These are phyloP conservation scores for Candida oleophila DNA, from an alignment of 805 yeast genomes.

Conservation along the genomic window DNA sequence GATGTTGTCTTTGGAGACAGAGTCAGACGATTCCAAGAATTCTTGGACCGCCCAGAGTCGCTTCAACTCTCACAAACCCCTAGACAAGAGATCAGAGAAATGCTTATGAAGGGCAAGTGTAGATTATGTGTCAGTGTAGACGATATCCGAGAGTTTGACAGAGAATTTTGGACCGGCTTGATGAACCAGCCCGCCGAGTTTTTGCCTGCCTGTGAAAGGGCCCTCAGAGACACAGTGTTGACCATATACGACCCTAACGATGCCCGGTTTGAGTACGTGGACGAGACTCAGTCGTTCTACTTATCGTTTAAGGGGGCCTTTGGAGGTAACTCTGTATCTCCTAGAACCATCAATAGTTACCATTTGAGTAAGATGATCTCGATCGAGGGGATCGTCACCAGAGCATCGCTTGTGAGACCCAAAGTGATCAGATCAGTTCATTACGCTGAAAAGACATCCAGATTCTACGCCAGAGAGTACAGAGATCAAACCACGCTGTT, in stretches of 20 bases:
- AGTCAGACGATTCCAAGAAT: constrained; percentile 84
- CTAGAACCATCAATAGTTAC: constrained; percentile 78
- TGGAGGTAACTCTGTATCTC: constrained; percentile 83
- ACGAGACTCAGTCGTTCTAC: constrained; percentile 63
- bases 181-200: constrained; percentile 77
- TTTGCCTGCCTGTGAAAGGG: constrained; percentile 86
- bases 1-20: constrained; percentile 71
- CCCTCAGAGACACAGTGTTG: constrained; percentile 74
- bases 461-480: constrained; percentile 88
- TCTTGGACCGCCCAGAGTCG: constrained; percentile 53
- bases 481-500: constrained; percentile 90
- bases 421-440: constrained; percentile 89
- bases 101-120: constrained; percentile 65
- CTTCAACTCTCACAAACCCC: constrained; percentile 50
- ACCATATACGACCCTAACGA: constrained; percentile 67
- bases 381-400: constrained; percentile 92
- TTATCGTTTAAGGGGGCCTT: constrained; percentile 87
- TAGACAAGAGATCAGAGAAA: constrained; percentile 64
- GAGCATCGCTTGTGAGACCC: constrained; percentile 91
- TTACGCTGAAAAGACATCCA: constrained; percentile 79
- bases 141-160: constrained; percentile 82
- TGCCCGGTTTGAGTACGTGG: constrained; percentile 50
- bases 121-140: constrained; percentile 79
- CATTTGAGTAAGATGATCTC: constrained; percentile 80
- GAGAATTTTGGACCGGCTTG: constrained; percentile 73